These are phyloP conservation scores for Pseudogymnoascus sp. DNA, from an alignment of 2,329 filamentous ascomycete genomes.

Conservation along the genomic window DNA sequence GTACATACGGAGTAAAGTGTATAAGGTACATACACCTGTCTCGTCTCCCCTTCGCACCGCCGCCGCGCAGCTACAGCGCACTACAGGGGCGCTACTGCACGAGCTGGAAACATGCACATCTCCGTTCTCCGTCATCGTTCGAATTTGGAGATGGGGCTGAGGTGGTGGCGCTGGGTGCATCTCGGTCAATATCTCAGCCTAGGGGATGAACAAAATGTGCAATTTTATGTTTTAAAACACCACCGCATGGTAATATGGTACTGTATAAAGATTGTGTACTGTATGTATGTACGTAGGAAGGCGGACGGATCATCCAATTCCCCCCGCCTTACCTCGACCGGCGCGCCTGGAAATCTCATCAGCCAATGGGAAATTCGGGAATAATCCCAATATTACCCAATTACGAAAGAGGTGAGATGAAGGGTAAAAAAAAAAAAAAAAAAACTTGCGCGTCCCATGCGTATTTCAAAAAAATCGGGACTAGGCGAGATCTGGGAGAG, in stretches of 20 bases:
- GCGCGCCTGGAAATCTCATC: background rate
- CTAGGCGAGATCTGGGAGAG: background rate
- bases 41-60: background rate
- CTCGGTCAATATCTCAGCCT: no score
- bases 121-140: background rate
- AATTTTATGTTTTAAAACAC: no score
- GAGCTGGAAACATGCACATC: background rate
- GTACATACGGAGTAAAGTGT: no score
- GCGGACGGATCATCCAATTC: background rate
- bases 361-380: background rate
- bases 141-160: background rate
- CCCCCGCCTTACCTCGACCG: background rate
- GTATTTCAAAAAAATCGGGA: background rate
- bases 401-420: background rate
- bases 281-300: no score
- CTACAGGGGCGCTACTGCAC: background rate
- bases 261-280: no score
- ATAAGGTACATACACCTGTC: background rate
- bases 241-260: no score
- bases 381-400: no score
- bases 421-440: background rate
- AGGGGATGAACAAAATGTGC: no score
- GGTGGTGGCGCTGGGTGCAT: no score
- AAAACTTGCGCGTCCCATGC: no score
- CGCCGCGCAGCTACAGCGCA: background rate